Conservation (phyloP, 169 alveolate species). For the Plasmodium blacklocki region DNA sequence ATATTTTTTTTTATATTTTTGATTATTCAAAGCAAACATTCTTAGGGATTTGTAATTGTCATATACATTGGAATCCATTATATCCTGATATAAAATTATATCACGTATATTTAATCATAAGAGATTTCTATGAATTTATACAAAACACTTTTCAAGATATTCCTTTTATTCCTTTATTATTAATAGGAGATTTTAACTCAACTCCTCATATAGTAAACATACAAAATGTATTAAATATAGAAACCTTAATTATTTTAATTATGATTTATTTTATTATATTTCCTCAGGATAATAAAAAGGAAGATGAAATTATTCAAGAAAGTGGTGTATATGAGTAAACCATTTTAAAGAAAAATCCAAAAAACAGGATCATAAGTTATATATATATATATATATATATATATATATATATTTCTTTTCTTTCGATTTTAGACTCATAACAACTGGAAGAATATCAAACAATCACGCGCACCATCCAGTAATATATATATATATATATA, state of each 20-base stretch:
- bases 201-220: slow-evolving; percentile 33
- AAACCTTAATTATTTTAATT: neutral
- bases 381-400: no score
- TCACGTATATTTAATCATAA: slow-evolving; percentile 33
- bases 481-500: neutral
- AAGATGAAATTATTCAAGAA: neutral
- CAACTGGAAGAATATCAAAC: slow-evolving; percentile 25
- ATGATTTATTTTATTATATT: neutral
- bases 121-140: slow-evolving; percentile 47
- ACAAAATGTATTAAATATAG: neutral
- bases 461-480: slow-evolving; percentile 56
- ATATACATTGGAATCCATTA: slow-evolving; percentile 48
- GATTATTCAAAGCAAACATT: slow-evolving; percentile 1
- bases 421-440: slow-evolving; percentile 36
- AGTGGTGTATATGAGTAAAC: slow-evolving; percentile 68
- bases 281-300: neutral
- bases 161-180: slow-evolving; percentile 39
- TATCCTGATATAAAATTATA: slow-evolving; percentile 55
- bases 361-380: neutral
- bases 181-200: slow-evolving; percentile 61
- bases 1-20: neutral
- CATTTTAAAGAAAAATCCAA: neutral
- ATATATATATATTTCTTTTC: no score
- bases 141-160: neutral
- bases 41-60: slow-evolving; percentile 46